Conservation (phyloP, 768 basidiomycete genomes). For the Pleurotus tuoliensis region DNA sequence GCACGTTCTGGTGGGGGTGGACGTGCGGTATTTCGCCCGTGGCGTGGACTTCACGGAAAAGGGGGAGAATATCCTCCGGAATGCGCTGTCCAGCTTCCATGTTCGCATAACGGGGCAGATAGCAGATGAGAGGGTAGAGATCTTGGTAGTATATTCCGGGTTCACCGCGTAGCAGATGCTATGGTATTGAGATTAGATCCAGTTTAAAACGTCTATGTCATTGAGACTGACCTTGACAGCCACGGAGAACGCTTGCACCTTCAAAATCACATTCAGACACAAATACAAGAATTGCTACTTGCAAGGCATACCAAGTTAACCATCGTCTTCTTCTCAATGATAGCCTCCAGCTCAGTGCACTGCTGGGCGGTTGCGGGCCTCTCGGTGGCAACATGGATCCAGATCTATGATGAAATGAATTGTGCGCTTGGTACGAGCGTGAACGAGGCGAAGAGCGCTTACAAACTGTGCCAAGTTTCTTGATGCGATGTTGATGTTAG, state of each 20-base stretch:
- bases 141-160: conserved; percentile 71
- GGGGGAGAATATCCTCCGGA: conserved; percentile 46
- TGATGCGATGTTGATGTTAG: conserved; percentile 51
- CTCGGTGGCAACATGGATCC: conserved; percentile 51
- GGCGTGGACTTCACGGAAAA: conserved; percentile 40
- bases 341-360: conserved; percentile 35
- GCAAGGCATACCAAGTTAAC: conserved; percentile 48
- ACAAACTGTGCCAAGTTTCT: conserved; percentile 60
- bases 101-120: conserved; percentile 57
- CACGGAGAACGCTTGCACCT: conserved; percentile 69
- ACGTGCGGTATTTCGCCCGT: conserved; percentile 8
- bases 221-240: conserved; percentile 50
- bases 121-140: conserved; percentile 64
- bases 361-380: conserved; percentile 26
- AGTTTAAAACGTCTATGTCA: background rate
- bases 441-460: conserved; percentile 17
- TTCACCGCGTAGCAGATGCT: conserved; percentile 69
- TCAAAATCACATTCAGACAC: background rate
- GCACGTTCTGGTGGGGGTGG: background rate
- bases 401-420: conserved; percentile 33
- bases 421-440: background rate
- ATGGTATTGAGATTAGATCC: background rate
- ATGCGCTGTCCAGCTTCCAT: conserved; percentile 16
- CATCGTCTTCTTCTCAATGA: conserved; percentile 74
- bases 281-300: conserved; percentile 13